A percentile compares a stretch with the other conserved stretches of the same genome.
Evolutionary conservation across 2,329 filamentous ascomycete genomes (phyloP).

Genomic region (Arthrobotrys megalospora): DNA sequence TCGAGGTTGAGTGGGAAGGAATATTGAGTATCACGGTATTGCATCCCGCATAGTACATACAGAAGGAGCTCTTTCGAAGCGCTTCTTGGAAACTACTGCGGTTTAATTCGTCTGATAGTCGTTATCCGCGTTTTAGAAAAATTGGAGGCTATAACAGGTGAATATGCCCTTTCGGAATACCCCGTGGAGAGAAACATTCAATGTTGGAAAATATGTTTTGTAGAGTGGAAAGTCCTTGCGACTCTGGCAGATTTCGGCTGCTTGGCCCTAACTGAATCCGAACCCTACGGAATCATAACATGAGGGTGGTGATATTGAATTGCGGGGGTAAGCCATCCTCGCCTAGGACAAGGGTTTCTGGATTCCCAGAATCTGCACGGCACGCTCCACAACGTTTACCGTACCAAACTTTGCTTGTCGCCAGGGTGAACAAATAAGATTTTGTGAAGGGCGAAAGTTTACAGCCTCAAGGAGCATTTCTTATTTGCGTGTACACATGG

Average conservation of each 20-base stretch:
- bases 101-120: slow-evolving; percentile 23
- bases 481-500: slow-evolving; percentile 41
- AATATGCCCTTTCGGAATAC: slow-evolving; percentile 12
- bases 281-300: slow-evolving; percentile 21
- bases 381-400: slow-evolving; percentile 61
- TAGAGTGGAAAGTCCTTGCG: slow-evolving; percentile 50
- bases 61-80: slow-evolving; percentile 11
- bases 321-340: slow-evolving; percentile 40
- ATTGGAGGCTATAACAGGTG: slow-evolving; percentile 15
- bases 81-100: background rate
- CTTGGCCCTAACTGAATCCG: slow-evolving; percentile 27
- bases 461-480: slow-evolving; percentile 56
- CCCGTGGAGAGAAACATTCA: slow-evolving; percentile 21
- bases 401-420: slow-evolving; percentile 60
- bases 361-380: slow-evolving; percentile 60
- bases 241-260: slow-evolving; percentile 34
- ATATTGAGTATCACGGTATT: slow-evolving; percentile 13
- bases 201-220: slow-evolving; percentile 1
- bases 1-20: slow-evolving; percentile 11
- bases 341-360: slow-evolving; percentile 39
- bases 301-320: slow-evolving; percentile 25
- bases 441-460: slow-evolving; percentile 38
- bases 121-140: slow-evolving; percentile 15
- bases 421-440: slow-evolving; percentile 56
- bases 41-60: background rate